Conservation (phyloP, 768 basidiomycete species). For the Kwoniella pini region DNA sequence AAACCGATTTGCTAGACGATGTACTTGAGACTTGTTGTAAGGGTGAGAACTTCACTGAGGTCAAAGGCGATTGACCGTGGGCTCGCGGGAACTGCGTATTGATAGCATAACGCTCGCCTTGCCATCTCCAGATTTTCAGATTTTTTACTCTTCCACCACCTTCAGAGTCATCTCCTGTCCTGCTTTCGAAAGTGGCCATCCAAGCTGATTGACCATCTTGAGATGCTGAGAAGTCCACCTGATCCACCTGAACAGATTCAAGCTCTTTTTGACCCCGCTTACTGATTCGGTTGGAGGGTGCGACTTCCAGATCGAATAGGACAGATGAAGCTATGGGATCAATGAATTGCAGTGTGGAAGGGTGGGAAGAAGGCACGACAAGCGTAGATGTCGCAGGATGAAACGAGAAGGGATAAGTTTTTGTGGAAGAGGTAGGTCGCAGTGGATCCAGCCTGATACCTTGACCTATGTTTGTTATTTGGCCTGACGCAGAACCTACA, state of each 20-base stretch:
- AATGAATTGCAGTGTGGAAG: conserved; percentile 90
- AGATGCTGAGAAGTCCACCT: conserved; percentile 62
- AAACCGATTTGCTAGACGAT: conserved; percentile 27
- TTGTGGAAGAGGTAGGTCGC: conserved; percentile 5
- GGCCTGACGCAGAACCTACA: conserved; percentile 70
- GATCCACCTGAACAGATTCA: conserved; percentile 74
- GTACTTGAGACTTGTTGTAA: conserved; percentile 14
- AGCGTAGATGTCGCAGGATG: conserved; percentile 74
- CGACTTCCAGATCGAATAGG: conserved; percentile 83
- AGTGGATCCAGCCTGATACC: conserved; percentile 61
- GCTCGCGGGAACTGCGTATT: conserved; percentile 88
- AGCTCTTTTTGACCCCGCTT: conserved; percentile 73
- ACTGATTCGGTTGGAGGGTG: conserved; percentile 88
- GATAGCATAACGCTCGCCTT: conserved; percentile 61
- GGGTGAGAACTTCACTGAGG: conserved; percentile 71
- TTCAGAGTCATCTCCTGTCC: conserved; percentile 70
- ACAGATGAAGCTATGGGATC: conserved; percentile 70
- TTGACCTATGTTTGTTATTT: conserved; percentile 59
- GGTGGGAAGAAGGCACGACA: conserved; percentile 88
- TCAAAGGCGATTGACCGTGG: conserved; percentile 68
- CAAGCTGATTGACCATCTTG: conserved; percentile 64
- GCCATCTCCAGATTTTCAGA: conserved; percentile 91
- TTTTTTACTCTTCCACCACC: conserved; percentile 63
- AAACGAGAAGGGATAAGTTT: conserved; percentile 67
- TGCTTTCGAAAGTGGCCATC: conserved; percentile 86